Evolutionary conservation across 306 rosid species (phyloP), one percentile per base, ranked within the genome.

Genomic region (Lotus japonicus): DNA sequence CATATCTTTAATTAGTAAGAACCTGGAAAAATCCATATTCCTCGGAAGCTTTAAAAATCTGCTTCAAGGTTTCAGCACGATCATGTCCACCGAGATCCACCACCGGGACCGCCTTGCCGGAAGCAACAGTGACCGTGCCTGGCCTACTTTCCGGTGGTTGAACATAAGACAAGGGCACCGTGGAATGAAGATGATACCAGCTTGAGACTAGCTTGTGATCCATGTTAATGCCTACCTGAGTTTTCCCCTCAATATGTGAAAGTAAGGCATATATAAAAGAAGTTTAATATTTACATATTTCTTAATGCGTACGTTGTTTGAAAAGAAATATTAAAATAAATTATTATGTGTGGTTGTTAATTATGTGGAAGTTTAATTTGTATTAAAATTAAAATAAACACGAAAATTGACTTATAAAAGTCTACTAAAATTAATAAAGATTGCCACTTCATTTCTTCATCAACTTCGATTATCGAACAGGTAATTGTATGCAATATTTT

Each of bases 11-110:
- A 5, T 1, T 12, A 10, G 11, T 50, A 82, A 84, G 82, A 58
- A 86, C 96, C 89, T 87, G 92, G 26, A 89, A 89, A 80, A 89
- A 81, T 15, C 94, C 96, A 18, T 61, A 85, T 18, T 87, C 89
- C 51, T 83, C 44, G 1, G 81, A 53, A 9, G 92, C 90, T 77
- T 71, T 68, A 55, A 79, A 48, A 65, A 89, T 74, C 7, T 72
- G 73, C 3, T 61, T 58, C 45, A 89, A 23, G 23, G 66, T 80
- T 56, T 61, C 53, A 4, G 21, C 31, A 33, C 36, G 83, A 11
- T 80, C 86, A 15, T 51, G 54, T 3, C 1, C 48, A 0, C 56
- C 75, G 2, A 89, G 83, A 80, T 89, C 88, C 12, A 89, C 18
- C 13, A 85, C 86, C 3, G 96, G 92, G 43, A 82, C 74, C 7